Conservation (phyloP, 345 rosid genomes). For the rapeseed (Brassica napus) region DNA sequence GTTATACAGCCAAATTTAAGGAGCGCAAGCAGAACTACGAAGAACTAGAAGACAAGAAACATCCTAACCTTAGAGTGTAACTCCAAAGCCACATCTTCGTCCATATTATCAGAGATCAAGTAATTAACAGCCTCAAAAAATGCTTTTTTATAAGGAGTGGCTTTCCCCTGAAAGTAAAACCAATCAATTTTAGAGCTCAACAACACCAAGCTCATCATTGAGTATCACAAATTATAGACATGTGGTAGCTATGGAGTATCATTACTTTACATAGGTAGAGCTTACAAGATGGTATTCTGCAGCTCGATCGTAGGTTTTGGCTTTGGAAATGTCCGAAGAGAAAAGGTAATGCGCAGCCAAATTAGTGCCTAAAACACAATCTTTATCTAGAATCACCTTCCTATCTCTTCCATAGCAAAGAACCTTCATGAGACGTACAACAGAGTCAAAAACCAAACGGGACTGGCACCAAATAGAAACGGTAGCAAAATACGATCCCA, state of each 20-base stretch:
- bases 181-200: not conserved
- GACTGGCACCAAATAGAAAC: not conserved
- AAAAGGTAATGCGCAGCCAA: conserved; percentile 70
- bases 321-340: conserved; percentile 48
- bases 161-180: conserved; percentile 6
- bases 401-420: conserved; percentile 64
- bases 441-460: not conserved
- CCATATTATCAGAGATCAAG: conserved; percentile 62
- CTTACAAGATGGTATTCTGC: conserved; percentile 64
- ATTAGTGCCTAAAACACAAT: conserved; percentile 70
- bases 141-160: conserved; percentile 69
- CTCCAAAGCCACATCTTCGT: conserved; percentile 60
- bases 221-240: not conserved
- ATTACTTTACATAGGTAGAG: not conserved
- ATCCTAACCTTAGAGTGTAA: conserved; percentile 59
- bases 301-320: conserved; percentile 43
- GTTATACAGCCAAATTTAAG: too few relatives aligned
- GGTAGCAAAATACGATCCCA: not conserved
- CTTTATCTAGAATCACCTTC: conserved; percentile 63
- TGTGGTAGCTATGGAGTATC: not conserved
- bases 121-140: conserved; percentile 56
- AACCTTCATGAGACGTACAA: conserved; percentile 46
- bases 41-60: not conserved
- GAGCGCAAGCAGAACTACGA: not conserved
- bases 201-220: not conserved